A percentile compares a stretch with the other conserved stretches of the same genome.
These are phyloP conservation scores for Ophiostoma triangulosporum DNA, from an alignment of 2,329 filamentous ascomycete genomes.

Conservation along the genomic window DNA sequence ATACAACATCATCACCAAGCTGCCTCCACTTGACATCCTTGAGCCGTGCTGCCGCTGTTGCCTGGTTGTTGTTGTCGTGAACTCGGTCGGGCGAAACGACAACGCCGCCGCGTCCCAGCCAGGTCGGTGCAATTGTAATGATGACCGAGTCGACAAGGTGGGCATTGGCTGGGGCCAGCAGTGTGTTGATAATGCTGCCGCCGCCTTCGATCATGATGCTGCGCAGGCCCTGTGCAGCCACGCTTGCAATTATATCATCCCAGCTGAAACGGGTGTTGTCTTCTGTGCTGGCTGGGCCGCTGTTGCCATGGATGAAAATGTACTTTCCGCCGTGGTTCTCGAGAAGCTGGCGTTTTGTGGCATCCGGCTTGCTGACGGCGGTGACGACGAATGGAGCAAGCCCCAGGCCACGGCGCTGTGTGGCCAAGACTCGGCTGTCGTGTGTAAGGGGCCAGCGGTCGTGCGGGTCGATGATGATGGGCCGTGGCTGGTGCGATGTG, in stretches of 20 bases:
- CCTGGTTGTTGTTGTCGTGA: conserved; percentile 33
- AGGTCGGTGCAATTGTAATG: conserved; percentile 79
- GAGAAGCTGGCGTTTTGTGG: conserved; percentile 28
- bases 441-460: conserved; percentile 54
- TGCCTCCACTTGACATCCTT: conserved; percentile 59
- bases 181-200: conserved; percentile 64
- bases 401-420: conserved; percentile 51
- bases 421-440: conserved; percentile 50
- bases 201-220: conserved; percentile 93
- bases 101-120: conserved; percentile 75
- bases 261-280: conserved; percentile 41
- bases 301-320: conserved; percentile 23
- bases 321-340: conserved; percentile 39
- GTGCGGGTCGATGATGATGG: conserved; percentile 68
- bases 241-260: conserved; percentile 44
- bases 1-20: conserved; percentile 69
- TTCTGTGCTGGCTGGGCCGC: conserved; percentile 7
- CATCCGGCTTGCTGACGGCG: conserved; percentile 30
- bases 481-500: conserved; percentile 50
- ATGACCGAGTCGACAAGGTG: conserved; percentile 60
- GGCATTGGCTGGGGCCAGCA: conserved; percentile 51
- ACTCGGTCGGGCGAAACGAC: conserved; percentile 57
- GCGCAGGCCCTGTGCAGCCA: conserved; percentile 46
- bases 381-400: conserved; percentile 62
- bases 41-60: conserved; percentile 50